These are phyloP conservation scores for Gymnopus androsaceus DNA, from an alignment of 1,284 basidiomycete species.

Conservation along the genomic window DNA sequence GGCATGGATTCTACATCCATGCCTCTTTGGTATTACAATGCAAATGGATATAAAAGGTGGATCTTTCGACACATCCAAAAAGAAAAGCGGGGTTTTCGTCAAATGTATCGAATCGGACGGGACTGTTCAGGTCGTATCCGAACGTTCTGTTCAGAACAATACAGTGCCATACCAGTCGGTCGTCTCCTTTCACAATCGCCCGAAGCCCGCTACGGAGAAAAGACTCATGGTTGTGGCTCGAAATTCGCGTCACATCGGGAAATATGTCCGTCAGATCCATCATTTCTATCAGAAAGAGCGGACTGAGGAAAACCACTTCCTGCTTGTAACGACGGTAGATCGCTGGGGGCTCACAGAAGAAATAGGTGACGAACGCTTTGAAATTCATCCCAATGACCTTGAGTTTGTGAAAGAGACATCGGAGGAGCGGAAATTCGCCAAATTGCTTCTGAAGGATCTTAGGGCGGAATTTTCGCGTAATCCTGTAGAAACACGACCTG, in stretches of 20 bases:
- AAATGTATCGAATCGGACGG: not conserved
- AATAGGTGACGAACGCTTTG: not conserved
- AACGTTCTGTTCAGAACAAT: not conserved
- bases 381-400: not conserved
- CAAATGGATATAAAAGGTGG: not conserved
- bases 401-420: not conserved
- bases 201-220: slow-evolving; percentile 8
- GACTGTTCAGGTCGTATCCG: not conserved
- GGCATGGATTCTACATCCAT: slow-evolving; percentile 8
- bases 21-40: slow-evolving; percentile 6
- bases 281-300: slow-evolving; percentile 5
- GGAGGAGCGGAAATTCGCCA: not conserved
- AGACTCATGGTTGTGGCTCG: slow-evolving; percentile 2
- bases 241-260: slow-evolving; percentile 6
- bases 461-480: not conserved
- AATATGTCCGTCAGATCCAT: slow-evolving; percentile 1
- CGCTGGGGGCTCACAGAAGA: not conserved
- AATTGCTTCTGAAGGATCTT: not conserved
- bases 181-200: not conserved
- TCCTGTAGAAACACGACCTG: no score
- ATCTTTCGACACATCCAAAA: not conserved
- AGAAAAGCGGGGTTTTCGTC: slow-evolving; percentile 1
- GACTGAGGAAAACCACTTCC: slow-evolving; percentile 1
- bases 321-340: slow-evolving; percentile 2
- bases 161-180: not conserved